phyloP scores from a whole-genome alignment of 768 basidiomycete genomes.

The Suillus cothurnatus region DNA sequence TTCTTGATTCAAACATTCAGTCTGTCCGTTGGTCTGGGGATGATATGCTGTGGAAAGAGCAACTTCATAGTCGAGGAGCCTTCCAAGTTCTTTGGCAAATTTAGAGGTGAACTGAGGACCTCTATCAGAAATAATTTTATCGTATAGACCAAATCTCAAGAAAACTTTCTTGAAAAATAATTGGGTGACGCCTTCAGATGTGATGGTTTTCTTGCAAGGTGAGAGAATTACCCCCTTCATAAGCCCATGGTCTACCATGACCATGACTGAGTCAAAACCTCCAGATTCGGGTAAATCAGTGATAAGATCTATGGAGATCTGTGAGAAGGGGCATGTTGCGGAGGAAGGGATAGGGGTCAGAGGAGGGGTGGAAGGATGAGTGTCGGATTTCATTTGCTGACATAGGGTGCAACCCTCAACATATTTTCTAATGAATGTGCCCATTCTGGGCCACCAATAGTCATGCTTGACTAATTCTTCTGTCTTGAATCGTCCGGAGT shows the following conservation, averaged over 20 bases:
- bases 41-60: constrained; percentile 42
- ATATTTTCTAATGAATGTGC: not conserved
- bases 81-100: constrained; percentile 22
- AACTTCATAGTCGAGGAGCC: constrained; percentile 19
- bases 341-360: not conserved
- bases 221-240: constrained; percentile 34
- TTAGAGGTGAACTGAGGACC: constrained; percentile 25
- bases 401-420: no score
- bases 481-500: not conserved
- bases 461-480: not conserved
- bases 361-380: not conserved
- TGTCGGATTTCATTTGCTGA: not conserved
- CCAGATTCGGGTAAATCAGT: not conserved
- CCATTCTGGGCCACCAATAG: not conserved
- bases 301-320: not conserved
- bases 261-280: constrained; percentile 21
- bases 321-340: not conserved
- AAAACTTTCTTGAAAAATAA: constrained; percentile 11
- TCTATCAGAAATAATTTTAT: constrained; percentile 4
- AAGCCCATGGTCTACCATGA: constrained; percentile 22
- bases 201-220: constrained; percentile 18
- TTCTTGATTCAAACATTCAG: constrained; percentile 24
- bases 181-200: constrained; percentile 15
- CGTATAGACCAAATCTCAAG: not conserved
- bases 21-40: constrained; percentile 32